phyloP scores from a whole-genome alignment of 73 alveolate genomes.

The Breviolum minutum region DNA sequence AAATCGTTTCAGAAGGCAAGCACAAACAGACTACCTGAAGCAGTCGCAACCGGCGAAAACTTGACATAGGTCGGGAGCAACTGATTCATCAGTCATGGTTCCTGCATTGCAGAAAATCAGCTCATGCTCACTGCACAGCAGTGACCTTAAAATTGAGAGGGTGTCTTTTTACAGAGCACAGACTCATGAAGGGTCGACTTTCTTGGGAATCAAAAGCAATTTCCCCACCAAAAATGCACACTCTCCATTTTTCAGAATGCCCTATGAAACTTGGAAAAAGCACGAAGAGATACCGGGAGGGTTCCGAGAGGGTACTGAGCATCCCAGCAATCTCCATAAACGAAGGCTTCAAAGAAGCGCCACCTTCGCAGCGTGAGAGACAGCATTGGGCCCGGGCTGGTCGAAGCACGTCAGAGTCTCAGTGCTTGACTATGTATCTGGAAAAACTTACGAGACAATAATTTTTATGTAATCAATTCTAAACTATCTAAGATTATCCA shows the following conservation, averaged over 20 bases:
- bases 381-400: background rate
- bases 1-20: constrained; percentile 18
- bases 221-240: too few relatives aligned
- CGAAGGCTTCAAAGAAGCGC: constrained; percentile 97
- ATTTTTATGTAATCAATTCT: too few relatives aligned
- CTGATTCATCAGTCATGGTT: background rate
- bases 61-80: background rate
- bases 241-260: too few relatives aligned
- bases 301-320: background rate
- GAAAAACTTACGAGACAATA: background rate
- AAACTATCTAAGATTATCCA: too few relatives aligned
- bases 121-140: constrained; percentile 1
- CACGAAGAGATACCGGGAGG: background rate
- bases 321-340: constrained; percentile 90
- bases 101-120: background rate
- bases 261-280: background rate
- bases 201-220: too few relatives aligned
- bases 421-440: too few relatives aligned
- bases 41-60: constrained; percentile 22
- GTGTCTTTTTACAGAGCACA: too few relatives aligned
- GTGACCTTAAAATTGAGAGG: background rate
- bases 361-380: constrained; percentile 66
- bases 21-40: constrained; percentile 7
- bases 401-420: too few relatives aligned
- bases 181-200: too few relatives aligned